These are phyloP conservation scores for Trichoderma gamsii DNA, from an alignment of 495 filamentous ascomycete species.

Conservation along the genomic window DNA sequence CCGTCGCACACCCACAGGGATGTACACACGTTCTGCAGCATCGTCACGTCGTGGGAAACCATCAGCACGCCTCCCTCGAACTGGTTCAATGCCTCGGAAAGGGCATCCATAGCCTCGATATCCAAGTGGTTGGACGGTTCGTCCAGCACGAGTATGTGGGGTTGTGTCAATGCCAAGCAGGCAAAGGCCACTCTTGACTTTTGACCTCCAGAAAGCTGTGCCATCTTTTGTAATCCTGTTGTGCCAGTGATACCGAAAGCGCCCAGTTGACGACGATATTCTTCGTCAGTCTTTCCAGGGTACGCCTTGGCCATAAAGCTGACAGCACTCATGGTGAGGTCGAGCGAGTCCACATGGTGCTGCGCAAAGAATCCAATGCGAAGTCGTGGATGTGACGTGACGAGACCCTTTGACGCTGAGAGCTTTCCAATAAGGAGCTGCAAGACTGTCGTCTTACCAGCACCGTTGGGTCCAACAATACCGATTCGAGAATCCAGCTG, in stretches of 20 bases:
- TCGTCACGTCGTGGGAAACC: conserved; percentile 98
- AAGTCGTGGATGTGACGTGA: conserved; percentile 80
- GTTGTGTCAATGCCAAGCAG: conserved; percentile 83
- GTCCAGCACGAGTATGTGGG: conserved; percentile 96
- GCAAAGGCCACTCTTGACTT: conserved; percentile 98
- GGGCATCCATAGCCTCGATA: conserved; percentile 98
- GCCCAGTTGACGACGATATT: conserved; percentile 91
- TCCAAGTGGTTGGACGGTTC: conserved; percentile 98
- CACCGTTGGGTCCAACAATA: conserved; percentile 97
- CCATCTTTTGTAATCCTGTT: conserved; percentile 96
- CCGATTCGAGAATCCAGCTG: conserved; percentile 97
- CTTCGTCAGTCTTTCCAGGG: conserved; percentile 87
- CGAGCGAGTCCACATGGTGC: conserved; percentile 95
- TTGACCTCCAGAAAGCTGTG: conserved; percentile 87
- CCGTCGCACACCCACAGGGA: conserved; percentile 95
- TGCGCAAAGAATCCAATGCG: conserved; percentile 96
- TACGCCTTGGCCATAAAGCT: conserved; percentile 92
- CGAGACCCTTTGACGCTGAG: conserved; percentile 66
- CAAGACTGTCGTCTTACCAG: conserved; percentile 94
- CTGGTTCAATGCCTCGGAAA: conserved; percentile 70
- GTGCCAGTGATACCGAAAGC: conserved; percentile 98
- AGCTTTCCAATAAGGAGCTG: conserved; percentile 91
- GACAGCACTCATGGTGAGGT: conserved; percentile 81
- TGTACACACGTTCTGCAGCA: conserved; percentile 87
- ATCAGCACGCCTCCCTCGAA: conserved; percentile 96